Percentiles rank a stretch among this genome's conserved stretches.
These are phyloP conservation scores for Allium sativum DNA, from an alignment of 106 monocot species.

Conservation along the genomic window DNA sequence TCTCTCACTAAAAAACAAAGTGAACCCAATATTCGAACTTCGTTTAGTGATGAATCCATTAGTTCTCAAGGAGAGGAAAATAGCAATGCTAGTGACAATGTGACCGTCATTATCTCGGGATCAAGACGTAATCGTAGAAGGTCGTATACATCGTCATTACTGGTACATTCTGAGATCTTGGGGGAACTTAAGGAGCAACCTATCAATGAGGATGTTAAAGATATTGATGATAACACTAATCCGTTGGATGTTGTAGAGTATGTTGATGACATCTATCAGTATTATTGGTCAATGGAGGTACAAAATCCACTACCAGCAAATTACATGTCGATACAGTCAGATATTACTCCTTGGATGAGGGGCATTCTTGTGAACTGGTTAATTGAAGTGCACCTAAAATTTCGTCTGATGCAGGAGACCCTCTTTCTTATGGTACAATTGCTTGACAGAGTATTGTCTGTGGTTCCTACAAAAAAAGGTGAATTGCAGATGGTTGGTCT, in stretches of 20 bases:
- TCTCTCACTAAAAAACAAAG: slow-evolving; percentile 4
- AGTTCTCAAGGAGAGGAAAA: slow-evolving; percentile 9
- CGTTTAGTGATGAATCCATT: slow-evolving; percentile 7
- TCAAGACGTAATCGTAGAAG: slow-evolving; percentile 15
- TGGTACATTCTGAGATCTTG: slow-evolving; percentile 15
- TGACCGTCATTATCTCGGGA: slow-evolving; percentile 7
- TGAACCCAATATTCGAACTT: neutral
- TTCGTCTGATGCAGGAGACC: slow-evolving; percentile 49
- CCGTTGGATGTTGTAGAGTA: slow-evolving; percentile 39
- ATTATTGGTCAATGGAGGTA: slow-evolving; percentile 46
- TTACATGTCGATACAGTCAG: slow-evolving; percentile 22
- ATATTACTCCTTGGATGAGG: slow-evolving; percentile 35
- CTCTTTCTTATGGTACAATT: slow-evolving; percentile 53
- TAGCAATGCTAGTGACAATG: neutral
- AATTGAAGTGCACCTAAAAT: slow-evolving; percentile 46
- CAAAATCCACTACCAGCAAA: slow-evolving; percentile 24
- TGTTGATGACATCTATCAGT: slow-evolving; percentile 42
- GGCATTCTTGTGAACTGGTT: slow-evolving; percentile 42
- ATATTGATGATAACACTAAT: neutral
- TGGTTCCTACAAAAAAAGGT: slow-evolving; percentile 22
- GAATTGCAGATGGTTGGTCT: slow-evolving; percentile 45
- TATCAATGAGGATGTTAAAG: neutral
- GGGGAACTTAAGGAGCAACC: neutral
- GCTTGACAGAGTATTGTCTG: slow-evolving; percentile 41
- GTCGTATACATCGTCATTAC: slow-evolving; percentile 27